These are phyloP conservation scores for Cornus kousa DNA, from an alignment of 148 eudicot species.

Conservation along the genomic window DNA sequence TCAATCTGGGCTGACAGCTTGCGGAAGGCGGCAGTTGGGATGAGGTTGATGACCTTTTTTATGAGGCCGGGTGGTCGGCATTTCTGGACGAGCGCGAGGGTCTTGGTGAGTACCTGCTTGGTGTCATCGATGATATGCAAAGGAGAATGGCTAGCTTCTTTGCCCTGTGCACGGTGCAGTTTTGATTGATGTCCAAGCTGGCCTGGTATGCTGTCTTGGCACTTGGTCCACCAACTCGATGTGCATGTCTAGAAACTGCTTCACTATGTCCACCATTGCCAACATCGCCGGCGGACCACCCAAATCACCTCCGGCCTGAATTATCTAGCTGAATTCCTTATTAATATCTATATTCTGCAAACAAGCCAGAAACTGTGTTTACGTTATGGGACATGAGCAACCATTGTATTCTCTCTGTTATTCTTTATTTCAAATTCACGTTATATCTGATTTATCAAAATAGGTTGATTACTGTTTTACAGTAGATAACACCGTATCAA, in stretches of 20 bases:
- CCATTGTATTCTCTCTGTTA: too few relatives aligned
- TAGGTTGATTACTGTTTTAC: too few relatives aligned
- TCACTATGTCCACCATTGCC: conserved; percentile 10
- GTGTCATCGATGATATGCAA: conserved; percentile 10
- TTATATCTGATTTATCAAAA: too few relatives aligned
- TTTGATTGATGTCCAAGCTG: neutral
- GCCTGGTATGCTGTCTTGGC: neutral
- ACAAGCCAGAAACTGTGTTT: too few relatives aligned
- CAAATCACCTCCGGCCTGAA: too few relatives aligned
- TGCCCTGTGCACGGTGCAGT: neutral
- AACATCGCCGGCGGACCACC: too few relatives aligned
- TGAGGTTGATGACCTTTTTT: conserved; percentile 1
- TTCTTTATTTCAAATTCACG: too few relatives aligned
- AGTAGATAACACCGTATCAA: too few relatives aligned
- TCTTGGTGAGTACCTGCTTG: neutral
- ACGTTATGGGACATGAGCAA: too few relatives aligned
- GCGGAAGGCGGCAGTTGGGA: too few relatives aligned
- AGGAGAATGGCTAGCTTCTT: neutral
- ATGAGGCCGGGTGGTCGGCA: neutral
- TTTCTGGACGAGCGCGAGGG: conserved; percentile 1
- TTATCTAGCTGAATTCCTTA: too few relatives aligned
- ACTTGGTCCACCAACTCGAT: conserved; percentile 11
- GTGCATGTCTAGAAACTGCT: conserved; percentile 2
- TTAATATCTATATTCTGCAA: too few relatives aligned
- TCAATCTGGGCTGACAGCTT: conserved; percentile 4